Percentiles rank a stretch among this genome's conserved stretches.
Conservation (phyloP, 1,284 basidiomycete genomes). For the Puccinia horiana region DNA sequence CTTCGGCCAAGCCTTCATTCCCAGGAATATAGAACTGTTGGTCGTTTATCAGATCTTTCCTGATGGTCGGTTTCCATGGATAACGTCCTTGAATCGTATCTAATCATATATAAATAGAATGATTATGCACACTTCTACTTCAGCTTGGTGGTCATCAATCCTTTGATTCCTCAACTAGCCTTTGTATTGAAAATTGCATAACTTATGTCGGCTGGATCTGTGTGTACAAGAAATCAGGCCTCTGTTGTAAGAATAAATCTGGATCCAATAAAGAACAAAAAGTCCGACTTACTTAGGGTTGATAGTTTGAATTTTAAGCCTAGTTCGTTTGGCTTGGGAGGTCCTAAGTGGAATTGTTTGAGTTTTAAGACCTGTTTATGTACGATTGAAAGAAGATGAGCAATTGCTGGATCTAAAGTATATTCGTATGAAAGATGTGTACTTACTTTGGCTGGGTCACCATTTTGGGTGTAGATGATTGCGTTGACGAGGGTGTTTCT, state of each 20-base stretch:
- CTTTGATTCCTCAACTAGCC: neutral
- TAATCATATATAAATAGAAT: neutral
- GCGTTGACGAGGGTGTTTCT: slow-evolving; percentile 13
- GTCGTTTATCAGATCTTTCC: slow-evolving; percentile 51
- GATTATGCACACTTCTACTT: neutral
- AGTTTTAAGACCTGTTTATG: slow-evolving; percentile 20
- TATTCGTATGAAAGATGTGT: neutral
- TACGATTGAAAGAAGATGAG: neutral
- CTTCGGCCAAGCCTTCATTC: slow-evolving; percentile 75
- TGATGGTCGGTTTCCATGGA: slow-evolving; percentile 66
- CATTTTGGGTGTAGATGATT: slow-evolving; percentile 39
- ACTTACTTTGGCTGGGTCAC: slow-evolving; percentile 21
- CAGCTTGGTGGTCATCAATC: neutral
- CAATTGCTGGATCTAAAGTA: neutral
- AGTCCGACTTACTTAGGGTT: slow-evolving; percentile 64
- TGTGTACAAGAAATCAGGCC: neutral
- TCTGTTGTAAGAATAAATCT: neutral
- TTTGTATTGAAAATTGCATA: neutral
- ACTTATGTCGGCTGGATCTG: slow-evolving; percentile 44
- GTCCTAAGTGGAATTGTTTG: neutral
- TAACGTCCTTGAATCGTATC: slow-evolving; percentile 81
- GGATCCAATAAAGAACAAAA: neutral
- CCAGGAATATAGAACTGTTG: slow-evolving; percentile 65
- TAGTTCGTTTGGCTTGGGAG: slow-evolving; percentile 63
- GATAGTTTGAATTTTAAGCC: slow-evolving; percentile 73